Percentiles rank a stretch among this genome's conserved stretches.
These are phyloP conservation scores for Tuber aestivum DNA, from an alignment of 495 filamentous ascomycete genomes.

Conservation along the genomic window DNA sequence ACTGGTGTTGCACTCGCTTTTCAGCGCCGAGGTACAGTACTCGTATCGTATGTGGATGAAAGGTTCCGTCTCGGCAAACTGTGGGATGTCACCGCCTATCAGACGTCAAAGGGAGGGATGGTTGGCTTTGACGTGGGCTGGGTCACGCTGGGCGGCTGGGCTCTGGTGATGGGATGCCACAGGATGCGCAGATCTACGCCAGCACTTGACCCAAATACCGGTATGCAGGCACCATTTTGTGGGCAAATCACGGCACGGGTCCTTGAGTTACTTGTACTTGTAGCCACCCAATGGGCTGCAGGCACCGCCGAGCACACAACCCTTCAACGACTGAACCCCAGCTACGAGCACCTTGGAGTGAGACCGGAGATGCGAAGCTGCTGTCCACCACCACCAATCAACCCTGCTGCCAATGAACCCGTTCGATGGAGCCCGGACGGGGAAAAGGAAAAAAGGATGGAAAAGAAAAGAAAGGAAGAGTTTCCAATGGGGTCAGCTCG, in stretches of 20 bases:
- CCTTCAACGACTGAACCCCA: neutral
- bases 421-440: neutral
- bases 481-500: too few relatives aligned
- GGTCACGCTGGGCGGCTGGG: neutral
- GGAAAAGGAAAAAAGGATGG: neutral
- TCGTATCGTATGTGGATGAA: neutral
- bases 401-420: neutral
- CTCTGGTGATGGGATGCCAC: too few relatives aligned
- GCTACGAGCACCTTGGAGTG: neutral
- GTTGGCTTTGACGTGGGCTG: neutral
- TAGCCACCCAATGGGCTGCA: too few relatives aligned
- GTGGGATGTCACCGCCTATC: neutral
- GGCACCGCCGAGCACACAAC: neutral
- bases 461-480: neutral
- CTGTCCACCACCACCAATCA: neutral
- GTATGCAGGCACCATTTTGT: neutral
- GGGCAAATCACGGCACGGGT: neutral
- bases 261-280: too few relatives aligned
- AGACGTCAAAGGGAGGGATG: constrained; percentile 2
- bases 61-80: neutral
- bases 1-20: neutral
- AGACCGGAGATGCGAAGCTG: neutral
- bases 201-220: neutral
- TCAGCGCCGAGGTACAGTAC: neutral
- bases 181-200: neutral